Percentiles rank a stretch among this genome's conserved stretches.
Conservation (phyloP, 78 protist genomes). For the Chrysochromulina parva region DNA sequence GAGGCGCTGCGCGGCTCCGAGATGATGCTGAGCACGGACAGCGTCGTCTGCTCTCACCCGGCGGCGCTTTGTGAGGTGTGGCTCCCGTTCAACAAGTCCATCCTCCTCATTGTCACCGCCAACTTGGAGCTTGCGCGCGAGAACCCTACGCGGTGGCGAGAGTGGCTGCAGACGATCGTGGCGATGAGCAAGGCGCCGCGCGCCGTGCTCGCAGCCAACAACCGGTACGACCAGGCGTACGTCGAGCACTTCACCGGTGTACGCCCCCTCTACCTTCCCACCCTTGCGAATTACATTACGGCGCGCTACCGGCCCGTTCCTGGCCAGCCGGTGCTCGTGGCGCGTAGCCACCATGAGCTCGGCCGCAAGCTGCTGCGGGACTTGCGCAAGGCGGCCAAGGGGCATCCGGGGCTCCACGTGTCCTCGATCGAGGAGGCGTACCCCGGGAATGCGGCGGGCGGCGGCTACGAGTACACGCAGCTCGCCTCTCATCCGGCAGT, state of each 20-base stretch:
- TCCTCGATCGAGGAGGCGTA: neutral
- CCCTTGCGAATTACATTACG: neutral
- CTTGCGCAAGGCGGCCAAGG: too few relatives aligned
- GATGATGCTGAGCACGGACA: neutral
- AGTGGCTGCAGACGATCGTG: neutral
- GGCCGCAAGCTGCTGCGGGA: too few relatives aligned
- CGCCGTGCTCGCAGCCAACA: neutral
- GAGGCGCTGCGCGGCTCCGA: neutral
- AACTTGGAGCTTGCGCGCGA: neutral
- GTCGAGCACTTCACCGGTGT: neutral
- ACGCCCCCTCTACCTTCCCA: neutral
- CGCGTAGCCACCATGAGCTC: neutral
- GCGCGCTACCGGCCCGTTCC: neutral
- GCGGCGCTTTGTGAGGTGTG: neutral
- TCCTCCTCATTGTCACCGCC: neutral
- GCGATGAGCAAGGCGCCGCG: neutral
- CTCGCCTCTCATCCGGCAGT: neutral
- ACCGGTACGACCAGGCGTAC: neutral
- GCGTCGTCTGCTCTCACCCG: conserved; percentile 21
- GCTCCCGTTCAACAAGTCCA: neutral
- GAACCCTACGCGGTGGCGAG: neutral
- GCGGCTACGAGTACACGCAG: neutral
- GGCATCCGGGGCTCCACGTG: too few relatives aligned
- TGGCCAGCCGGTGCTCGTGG: neutral
- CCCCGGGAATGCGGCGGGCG: neutral